Evolutionary conservation across 2,329 filamentous ascomycete genomes (phyloP).

Genomic region (Leptosphaerulina australis): DNA sequence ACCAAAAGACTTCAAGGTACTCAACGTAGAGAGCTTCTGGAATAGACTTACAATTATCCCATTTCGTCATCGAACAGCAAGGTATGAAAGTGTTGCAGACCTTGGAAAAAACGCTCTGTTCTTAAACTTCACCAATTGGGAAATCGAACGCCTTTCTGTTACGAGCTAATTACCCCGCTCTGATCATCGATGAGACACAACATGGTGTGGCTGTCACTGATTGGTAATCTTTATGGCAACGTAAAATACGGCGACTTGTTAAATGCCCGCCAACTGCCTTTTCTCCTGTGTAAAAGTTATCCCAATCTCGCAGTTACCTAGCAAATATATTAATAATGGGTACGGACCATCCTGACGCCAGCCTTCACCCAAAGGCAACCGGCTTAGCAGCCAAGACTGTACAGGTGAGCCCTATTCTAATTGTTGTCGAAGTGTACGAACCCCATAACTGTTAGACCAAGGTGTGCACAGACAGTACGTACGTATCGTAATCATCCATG

Average conservation of each 20-base stretch:
- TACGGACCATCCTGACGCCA: slow-evolving; percentile 45
- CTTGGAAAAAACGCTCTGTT: not conserved
- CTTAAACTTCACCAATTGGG: slow-evolving; percentile 7
- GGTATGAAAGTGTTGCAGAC: no score
- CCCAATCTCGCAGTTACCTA: no score
- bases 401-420: slow-evolving; percentile 33
- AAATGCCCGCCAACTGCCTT: not conserved
- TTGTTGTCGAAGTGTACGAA: no score
- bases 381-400: slow-evolving; percentile 41
- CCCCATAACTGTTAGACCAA: no score
- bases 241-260: slow-evolving; percentile 1
- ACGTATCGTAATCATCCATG: no score
- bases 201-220: slow-evolving; percentile 21
- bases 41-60: slow-evolving; percentile 15
- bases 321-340: slow-evolving; percentile 29
- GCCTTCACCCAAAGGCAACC: slow-evolving; percentile 45
- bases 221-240: slow-evolving; percentile 8
- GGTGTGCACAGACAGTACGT: no score
- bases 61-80: no score
- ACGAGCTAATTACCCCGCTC: slow-evolving; percentile 22
- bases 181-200: slow-evolving; percentile 21
- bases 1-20: not conserved
- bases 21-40: not conserved
- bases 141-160: slow-evolving; percentile 1
- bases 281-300: not conserved